phyloP scores from a whole-genome alignment of 2,329 filamentous ascomycete species.

The Diplodia scrobiculata region DNA sequence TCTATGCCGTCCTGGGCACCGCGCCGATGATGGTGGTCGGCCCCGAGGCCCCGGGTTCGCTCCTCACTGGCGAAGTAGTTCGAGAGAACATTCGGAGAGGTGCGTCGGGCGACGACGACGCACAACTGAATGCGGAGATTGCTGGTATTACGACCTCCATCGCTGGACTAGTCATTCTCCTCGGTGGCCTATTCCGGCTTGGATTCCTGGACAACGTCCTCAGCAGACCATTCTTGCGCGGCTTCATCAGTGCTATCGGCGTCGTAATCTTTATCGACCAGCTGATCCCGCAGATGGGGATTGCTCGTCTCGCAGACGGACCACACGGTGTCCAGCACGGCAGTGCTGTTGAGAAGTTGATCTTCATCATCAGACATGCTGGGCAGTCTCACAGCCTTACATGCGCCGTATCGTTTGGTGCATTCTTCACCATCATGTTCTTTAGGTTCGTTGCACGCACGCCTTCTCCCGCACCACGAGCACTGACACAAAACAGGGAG shows the following conservation, averaged over 20 bases:
- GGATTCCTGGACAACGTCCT: constrained; percentile 95
- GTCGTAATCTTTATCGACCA: constrained; percentile 97
- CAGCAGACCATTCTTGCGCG: constrained; percentile 85
- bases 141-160: constrained; percentile 87
- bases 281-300: constrained; percentile 83
- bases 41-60: constrained; percentile 88
- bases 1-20: constrained; percentile 89
- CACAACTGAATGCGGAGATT: constrained; percentile 74
- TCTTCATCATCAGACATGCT: constrained; percentile 72
- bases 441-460: constrained; percentile 60
- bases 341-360: constrained; percentile 81
- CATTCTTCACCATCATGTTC: constrained; percentile 88
- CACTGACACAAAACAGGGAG: constrained; percentile 57
- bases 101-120: constrained; percentile 64
- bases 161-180: constrained; percentile 83
- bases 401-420: constrained; percentile 71
- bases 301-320: constrained; percentile 66
- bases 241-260: constrained; percentile 96
- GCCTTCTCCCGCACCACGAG: background rate
- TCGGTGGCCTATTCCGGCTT: constrained; percentile 79
- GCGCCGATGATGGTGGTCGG: constrained; percentile 93
- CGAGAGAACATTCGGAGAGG: constrained; percentile 73
- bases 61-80: constrained; percentile 85
- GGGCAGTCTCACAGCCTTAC: constrained; percentile 72
- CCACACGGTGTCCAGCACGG: constrained; percentile 70